Percentiles rank a stretch among this genome's conserved stretches.
Conservation (phyloP, 1,139 yeast species). For the Debaryomyces coudertii region DNA sequence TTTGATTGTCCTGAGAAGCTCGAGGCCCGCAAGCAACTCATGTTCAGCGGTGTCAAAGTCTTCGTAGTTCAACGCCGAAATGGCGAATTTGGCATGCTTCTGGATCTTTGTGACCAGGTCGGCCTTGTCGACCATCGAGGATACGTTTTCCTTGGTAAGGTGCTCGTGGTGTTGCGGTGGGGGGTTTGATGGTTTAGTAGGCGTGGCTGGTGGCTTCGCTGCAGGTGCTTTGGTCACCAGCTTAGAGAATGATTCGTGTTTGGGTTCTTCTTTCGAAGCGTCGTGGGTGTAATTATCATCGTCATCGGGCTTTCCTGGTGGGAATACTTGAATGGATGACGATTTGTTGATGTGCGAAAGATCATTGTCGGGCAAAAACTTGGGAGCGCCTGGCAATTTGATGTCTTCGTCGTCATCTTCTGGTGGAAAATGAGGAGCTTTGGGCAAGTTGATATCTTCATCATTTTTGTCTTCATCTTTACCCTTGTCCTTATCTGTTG, state of each 20-base stretch:
- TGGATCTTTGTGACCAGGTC: conserved; percentile 73
- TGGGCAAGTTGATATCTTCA: conserved; percentile 25
- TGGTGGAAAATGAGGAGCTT: conserved; percentile 39
- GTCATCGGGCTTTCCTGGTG: conserved; percentile 22
- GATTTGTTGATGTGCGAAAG: conserved; percentile 40
- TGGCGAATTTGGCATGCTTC: conserved; percentile 87
- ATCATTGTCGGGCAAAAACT: conserved; percentile 42
- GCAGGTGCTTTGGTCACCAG: background rate
- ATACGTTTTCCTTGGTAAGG: conserved; percentile 49
- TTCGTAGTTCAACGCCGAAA: conserved; percentile 91
- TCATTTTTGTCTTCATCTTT: background rate
- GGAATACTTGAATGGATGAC: conserved; percentile 43
- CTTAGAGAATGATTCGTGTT: too few relatives aligned
- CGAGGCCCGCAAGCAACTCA: conserved; percentile 71
- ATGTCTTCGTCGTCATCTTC: conserved; percentile 28
- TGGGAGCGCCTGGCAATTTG: conserved; percentile 48
- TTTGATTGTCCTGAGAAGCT: conserved; percentile 31
- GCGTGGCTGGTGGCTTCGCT: conserved; percentile 2
- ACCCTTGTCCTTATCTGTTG: background rate
- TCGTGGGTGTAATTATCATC: background rate
- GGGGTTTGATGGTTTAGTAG: background rate
- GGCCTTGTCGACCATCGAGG: conserved; percentile 55
- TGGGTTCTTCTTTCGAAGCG: background rate
- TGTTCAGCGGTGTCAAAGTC: conserved; percentile 79
- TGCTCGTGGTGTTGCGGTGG: conserved; percentile 19